Percentiles rank a stretch among this genome's conserved stretches.
Evolutionary conservation across 768 basidiomycete genomes (phyloP).

Genomic region (Mrakia frigida): DNA sequence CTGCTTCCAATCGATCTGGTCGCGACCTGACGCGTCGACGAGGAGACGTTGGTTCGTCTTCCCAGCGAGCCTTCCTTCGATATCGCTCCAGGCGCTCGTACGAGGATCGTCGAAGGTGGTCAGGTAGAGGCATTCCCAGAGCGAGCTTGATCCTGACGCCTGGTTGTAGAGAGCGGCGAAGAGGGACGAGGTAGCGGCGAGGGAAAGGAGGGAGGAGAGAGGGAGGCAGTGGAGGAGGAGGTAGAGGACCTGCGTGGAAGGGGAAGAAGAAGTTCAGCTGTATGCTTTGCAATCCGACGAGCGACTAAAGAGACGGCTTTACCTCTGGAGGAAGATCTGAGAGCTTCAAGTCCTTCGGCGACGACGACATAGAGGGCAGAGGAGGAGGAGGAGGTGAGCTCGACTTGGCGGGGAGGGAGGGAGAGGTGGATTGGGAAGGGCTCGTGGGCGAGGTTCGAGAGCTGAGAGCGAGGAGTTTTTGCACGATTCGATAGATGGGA

Average conservation of each 20-base stretch:
- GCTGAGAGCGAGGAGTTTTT: too few species aligned
- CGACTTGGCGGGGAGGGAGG: not conserved
- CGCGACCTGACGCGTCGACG: not conserved
- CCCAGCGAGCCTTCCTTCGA: not conserved
- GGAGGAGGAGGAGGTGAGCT: not conserved
- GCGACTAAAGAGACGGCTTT: not conserved
- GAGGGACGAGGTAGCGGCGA: not conserved
- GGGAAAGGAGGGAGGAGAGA: not conserved
- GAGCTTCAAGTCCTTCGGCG: not conserved
- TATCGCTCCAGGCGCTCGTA: not conserved
- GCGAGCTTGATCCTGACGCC: not conserved
- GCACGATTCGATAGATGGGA: too few species aligned
- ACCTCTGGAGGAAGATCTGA: not conserved
- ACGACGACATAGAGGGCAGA: not conserved
- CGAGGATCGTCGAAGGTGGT: not conserved
- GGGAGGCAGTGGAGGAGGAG: not conserved
- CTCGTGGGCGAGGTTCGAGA: not conserved
- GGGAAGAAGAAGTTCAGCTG: not conserved
- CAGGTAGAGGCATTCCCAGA: not conserved
- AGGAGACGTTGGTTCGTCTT: not conserved
- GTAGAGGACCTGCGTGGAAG: not conserved
- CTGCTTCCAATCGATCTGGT: too few species aligned
- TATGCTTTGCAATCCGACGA: accelerated
- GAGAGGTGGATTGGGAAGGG: not conserved
- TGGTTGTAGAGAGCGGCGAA: not conserved